These are phyloP conservation scores for Euphorbia lathyris DNA, from an alignment of 345 rosid species.

Conservation along the genomic window DNA sequence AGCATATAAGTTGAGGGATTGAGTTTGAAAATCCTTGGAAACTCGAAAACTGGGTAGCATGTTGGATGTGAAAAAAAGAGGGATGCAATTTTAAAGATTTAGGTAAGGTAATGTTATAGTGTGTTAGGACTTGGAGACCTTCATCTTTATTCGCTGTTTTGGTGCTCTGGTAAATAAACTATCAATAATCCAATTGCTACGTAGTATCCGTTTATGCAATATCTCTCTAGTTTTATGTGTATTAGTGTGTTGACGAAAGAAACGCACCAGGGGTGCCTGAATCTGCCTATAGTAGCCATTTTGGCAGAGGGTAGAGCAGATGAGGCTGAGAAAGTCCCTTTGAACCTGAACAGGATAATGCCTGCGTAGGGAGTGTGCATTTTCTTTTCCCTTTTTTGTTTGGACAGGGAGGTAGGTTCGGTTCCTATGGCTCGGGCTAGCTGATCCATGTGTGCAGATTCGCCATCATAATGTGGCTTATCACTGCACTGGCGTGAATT, in stretches of 20 bases:
- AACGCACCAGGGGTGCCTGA: conserved; percentile 99
- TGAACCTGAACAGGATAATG: conserved; percentile 99
- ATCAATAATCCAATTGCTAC: conserved; percentile 8
- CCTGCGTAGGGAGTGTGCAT: conserved; percentile 99
- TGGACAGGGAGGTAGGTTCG: conserved; percentile 53
- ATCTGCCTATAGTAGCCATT: conserved; percentile 35
- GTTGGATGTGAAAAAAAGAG: conserved; percentile 13
- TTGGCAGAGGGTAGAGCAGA: conserved; percentile 31
- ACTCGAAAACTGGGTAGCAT: not conserved
- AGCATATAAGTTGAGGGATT: conserved; percentile 1
- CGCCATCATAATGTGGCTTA: conserved; percentile 9
- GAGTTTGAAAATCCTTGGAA: not conserved
- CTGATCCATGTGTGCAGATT: conserved; percentile 25
- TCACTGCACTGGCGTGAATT: conserved; percentile 3
- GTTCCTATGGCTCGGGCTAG: conserved; percentile 30
- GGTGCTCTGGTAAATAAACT: conserved; percentile 34
- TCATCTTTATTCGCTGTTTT: conserved; percentile 28
- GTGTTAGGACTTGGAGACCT: conserved; percentile 34
- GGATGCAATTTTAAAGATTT: conserved; percentile 28
- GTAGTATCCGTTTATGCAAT: not conserved
- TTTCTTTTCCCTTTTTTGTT: conserved; percentile 31
- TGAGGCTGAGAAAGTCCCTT: conserved; percentile 99
- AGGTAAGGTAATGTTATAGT: conserved; percentile 61
- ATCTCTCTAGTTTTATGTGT: not conserved
- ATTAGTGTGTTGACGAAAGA: conserved; percentile 47